phyloP scores from a whole-genome alignment of 2,329 filamentous ascomycete genomes.

The Curvularia hawaiiensis region DNA sequence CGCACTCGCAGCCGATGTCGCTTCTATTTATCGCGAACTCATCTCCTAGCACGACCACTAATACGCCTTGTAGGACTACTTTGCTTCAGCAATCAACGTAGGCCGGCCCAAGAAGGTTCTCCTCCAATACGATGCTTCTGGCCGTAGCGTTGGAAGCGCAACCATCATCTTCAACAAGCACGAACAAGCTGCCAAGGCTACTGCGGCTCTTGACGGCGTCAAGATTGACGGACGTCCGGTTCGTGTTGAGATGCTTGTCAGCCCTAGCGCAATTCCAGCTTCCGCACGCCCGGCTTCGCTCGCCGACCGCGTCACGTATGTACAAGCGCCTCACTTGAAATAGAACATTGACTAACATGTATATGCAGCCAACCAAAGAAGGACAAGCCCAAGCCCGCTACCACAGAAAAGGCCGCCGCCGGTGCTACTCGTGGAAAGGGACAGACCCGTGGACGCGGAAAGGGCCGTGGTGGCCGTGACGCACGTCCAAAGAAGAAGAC shows the following conservation, averaged over 20 bases:
- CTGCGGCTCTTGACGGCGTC: constrained; percentile 82
- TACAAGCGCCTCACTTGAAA: constrained; percentile 17
- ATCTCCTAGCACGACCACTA: constrained; percentile 59
- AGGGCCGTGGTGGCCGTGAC: constrained; percentile 51
- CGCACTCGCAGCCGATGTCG: constrained; percentile 35
- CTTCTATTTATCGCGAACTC: constrained; percentile 37
- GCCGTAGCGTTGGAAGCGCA: constrained; percentile 88
- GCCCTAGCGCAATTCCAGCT: constrained; percentile 72
- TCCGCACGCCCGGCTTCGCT: constrained; percentile 72
- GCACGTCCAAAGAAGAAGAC: constrained; percentile 85
- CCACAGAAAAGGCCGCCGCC: constrained; percentile 69
- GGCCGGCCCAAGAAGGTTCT: constrained; percentile 90
- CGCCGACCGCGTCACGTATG: constrained; percentile 82
- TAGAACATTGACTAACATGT: constrained; percentile 13
- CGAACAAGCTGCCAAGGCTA: constrained; percentile 83
- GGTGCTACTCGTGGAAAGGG: constrained; percentile 51
- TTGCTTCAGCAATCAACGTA: constrained; percentile 83
- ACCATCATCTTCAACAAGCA: constrained; percentile 84
- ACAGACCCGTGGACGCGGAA: constrained; percentile 53
- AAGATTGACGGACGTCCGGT: constrained; percentile 89
- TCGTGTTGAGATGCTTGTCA: constrained; percentile 93
- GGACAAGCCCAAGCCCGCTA: constrained; percentile 71
- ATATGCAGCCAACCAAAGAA: constrained; percentile 65
- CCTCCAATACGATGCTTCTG: constrained; percentile 90
- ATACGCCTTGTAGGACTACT: constrained; percentile 90